Conservation (phyloP, 768 basidiomycete species). For the Lactarius trivialis region DNA sequence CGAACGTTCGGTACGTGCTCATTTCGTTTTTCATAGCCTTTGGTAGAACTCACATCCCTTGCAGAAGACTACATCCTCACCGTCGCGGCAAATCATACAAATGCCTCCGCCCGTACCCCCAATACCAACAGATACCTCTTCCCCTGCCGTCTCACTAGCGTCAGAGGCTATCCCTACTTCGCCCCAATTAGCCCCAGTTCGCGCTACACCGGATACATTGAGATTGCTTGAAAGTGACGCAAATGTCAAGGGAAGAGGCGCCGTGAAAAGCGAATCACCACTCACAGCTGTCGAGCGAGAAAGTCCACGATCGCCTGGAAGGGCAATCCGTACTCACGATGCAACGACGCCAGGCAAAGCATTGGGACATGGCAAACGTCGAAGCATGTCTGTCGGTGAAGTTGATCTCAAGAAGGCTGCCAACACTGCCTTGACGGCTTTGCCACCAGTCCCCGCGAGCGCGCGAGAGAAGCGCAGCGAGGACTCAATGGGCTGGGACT, state of each 20-base stretch:
- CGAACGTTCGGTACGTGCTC: conserved; percentile 57
- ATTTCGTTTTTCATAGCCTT: conserved; percentile 12
- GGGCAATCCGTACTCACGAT: conserved; percentile 21
- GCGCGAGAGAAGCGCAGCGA: conserved; percentile 34
- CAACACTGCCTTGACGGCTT: conserved; percentile 32
- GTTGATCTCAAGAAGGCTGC: conserved; percentile 35
- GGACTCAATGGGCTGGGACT: conserved; percentile 36
- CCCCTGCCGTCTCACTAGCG: conserved; percentile 33
- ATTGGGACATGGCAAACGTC: conserved; percentile 23
- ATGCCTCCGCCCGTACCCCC: conserved; percentile 27
- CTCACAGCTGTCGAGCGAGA: conserved; percentile 51
- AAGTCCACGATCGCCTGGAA: conserved; percentile 28
- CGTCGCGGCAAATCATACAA: conserved; percentile 12
- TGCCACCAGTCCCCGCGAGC: conserved; percentile 33
- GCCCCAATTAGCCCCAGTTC: conserved; percentile 14
- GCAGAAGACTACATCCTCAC: conserved; percentile 27
- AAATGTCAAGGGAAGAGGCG: conserved; percentile 35
- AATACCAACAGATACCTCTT: neutral
- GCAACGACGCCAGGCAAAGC: neutral
- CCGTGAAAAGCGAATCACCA: conserved; percentile 44
- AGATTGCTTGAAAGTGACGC: conserved; percentile 49
- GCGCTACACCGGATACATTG: conserved; percentile 32
- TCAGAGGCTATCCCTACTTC: conserved; percentile 44
- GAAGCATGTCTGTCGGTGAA: conserved; percentile 33
- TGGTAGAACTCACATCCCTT: conserved; percentile 1